These are phyloP conservation scores for Trichomonas tenax DNA, from an alignment of 208 protist species.

Conservation along the genomic window DNA sequence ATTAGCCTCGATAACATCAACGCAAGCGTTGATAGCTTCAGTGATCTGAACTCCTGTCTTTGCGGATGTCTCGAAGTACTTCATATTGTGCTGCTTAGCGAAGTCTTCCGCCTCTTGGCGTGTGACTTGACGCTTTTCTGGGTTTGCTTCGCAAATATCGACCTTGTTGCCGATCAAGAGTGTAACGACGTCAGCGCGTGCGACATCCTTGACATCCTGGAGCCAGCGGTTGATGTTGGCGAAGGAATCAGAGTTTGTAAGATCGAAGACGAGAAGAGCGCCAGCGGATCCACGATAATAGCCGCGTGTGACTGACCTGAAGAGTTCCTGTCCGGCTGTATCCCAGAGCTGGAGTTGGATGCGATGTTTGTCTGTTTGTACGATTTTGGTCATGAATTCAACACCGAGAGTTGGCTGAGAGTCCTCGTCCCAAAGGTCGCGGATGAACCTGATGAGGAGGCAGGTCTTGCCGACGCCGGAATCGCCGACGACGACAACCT, in stretches of 20 bases:
- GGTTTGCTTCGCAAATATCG: background rate
- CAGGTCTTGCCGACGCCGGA: conserved; percentile 8
- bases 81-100: conserved; percentile 50
- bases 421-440: background rate
- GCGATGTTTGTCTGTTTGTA: background rate
- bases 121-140: conserved; percentile 14
- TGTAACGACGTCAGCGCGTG: background rate
- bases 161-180: background rate
- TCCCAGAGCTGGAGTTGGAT: conserved; percentile 18
- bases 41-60: conserved; percentile 92
- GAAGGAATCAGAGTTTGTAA: background rate
- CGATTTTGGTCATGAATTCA: background rate
- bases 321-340: background rate
- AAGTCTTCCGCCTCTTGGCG: conserved; percentile 36
- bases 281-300: conserved; percentile 2
- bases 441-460: background rate
- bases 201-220: background rate
- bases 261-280: background rate
- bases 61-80: conserved; percentile 93
- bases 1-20: background rate
- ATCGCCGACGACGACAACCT: background rate
- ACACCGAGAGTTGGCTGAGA: background rate
- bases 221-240: background rate
- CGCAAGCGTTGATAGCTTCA: conserved; percentile 50
- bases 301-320: background rate